A percentile compares a stretch with the other conserved stretches of the same genome.
Conservation (phyloP, 306 rosid species). For the Hylodesmum podocarpum region DNA sequence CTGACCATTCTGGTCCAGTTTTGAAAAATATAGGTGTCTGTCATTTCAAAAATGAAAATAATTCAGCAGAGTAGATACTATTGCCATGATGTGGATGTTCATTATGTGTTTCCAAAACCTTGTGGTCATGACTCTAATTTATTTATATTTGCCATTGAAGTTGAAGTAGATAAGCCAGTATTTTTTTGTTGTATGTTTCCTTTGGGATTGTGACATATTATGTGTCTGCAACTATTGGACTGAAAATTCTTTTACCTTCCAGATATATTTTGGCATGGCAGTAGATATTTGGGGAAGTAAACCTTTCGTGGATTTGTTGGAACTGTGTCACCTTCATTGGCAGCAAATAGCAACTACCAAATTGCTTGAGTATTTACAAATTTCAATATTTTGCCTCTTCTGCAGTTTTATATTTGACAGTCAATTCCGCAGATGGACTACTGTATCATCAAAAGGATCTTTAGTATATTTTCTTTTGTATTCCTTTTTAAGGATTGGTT, state of each 20-base stretch:
- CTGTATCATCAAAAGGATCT: conserved; percentile 13
- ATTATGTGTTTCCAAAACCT: not conserved
- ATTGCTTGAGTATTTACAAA: not conserved
- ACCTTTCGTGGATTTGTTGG: conserved; percentile 8
- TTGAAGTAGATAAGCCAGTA: not conserved
- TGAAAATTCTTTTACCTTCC: conserved; percentile 12
- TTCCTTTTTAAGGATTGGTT: not conserved
- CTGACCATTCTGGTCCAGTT: too few species aligned
- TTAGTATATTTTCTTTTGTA: not conserved
- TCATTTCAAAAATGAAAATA: too few species aligned
- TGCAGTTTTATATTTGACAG: conserved; percentile 12
- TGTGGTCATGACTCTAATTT: not conserved
- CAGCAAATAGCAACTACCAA: not conserved
- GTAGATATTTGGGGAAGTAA: conserved; percentile 23
- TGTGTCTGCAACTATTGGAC: not conserved
- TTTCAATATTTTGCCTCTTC: not conserved
- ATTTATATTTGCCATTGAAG: conserved; percentile 1
- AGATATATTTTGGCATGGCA: conserved; percentile 27
- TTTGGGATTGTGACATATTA: conserved; percentile 17
- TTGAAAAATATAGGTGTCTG: too few species aligned
- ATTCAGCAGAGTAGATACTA: too few species aligned
- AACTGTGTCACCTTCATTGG: not conserved
- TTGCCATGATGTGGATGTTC: not conserved
- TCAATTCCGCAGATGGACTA: not conserved
- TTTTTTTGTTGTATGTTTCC: not conserved